Conservation (phyloP, 352 stramenopile genomes). For the Pythium rishiriense region DNA sequence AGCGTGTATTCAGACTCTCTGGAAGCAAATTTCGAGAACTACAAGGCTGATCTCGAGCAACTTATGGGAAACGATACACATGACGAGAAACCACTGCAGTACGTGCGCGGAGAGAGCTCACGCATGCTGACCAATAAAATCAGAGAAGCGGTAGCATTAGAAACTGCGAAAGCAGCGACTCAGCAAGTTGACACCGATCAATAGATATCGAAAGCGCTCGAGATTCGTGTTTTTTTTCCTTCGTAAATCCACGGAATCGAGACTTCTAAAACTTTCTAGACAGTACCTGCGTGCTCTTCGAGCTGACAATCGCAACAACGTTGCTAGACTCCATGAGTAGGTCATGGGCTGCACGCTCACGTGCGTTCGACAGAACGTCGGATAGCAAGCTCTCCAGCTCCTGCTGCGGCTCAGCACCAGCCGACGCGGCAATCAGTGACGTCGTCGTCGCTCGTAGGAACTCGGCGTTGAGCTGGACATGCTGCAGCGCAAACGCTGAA, state of each 20-base stretch:
- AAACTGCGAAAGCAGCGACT: neutral
- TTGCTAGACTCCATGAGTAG: conserved; percentile 83
- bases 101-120: conserved; percentile 47
- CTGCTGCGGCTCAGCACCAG: conserved; percentile 29
- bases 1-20: conserved; percentile 58
- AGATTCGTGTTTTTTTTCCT: neutral
- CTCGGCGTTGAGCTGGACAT: conserved; percentile 81
- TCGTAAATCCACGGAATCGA: neutral
- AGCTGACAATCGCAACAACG: conserved; percentile 82
- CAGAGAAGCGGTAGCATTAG: conserved; percentile 13
- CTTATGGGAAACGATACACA: conserved; percentile 33
- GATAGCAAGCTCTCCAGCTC: conserved; percentile 78
- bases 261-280: conserved; percentile 40
- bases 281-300: conserved; percentile 70
- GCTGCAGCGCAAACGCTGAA: conserved; percentile 69
- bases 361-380: conserved; percentile 74
- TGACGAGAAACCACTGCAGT: conserved; percentile 29
- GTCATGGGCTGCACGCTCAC: conserved; percentile 61
- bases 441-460: conserved; percentile 60
- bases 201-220: no score
- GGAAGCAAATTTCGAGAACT: conserved; percentile 61
- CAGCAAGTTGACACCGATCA: neutral
- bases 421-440: conserved; percentile 36
- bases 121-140: conserved; percentile 28
- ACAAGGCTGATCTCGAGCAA: conserved; percentile 59